phyloP scores from a whole-genome alignment of 2,329 filamentous ascomycete genomes.

The Didymella segeticola region DNA sequence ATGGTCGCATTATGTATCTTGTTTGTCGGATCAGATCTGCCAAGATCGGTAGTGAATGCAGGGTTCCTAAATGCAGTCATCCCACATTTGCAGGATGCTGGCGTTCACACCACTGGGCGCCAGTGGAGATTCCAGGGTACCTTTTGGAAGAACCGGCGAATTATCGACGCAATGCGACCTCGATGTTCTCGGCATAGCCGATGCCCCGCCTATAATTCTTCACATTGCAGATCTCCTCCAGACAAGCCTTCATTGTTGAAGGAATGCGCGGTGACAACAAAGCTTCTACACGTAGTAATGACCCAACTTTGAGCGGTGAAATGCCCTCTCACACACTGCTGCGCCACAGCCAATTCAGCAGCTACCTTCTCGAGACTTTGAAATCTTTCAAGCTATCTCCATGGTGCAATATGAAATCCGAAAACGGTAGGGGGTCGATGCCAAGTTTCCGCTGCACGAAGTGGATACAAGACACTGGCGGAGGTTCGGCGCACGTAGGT shows the following conservation, averaged over 20 bases:
- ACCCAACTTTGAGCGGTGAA: background rate
- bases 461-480: conserved; percentile 22
- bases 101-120: conserved; percentile 10
- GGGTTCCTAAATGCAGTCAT: conserved; percentile 16
- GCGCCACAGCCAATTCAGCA: background rate
- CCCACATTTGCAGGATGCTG: conserved; percentile 13
- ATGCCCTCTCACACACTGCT: background rate
- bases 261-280: background rate
- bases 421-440: conserved; percentile 13
- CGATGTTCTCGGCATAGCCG: background rate
- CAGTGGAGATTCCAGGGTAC: background rate
- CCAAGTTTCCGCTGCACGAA: conserved; percentile 36
- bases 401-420: background rate
- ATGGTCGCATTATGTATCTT: conserved; percentile 26
- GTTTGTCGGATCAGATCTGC: conserved; percentile 16
- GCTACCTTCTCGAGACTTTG: background rate
- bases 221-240: background rate
- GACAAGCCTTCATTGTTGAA: background rate
- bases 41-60: conserved; percentile 23
- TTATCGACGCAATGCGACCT: conserved; percentile 6
- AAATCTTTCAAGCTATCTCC: background rate
- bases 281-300: too few species aligned
- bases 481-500: conserved; percentile 38
- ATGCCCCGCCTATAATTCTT: background rate
- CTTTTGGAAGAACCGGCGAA: background rate